Conservation (phyloP, 2,329 filamentous ascomycete genomes). For the Alternaria novae-zelandiae region DNA sequence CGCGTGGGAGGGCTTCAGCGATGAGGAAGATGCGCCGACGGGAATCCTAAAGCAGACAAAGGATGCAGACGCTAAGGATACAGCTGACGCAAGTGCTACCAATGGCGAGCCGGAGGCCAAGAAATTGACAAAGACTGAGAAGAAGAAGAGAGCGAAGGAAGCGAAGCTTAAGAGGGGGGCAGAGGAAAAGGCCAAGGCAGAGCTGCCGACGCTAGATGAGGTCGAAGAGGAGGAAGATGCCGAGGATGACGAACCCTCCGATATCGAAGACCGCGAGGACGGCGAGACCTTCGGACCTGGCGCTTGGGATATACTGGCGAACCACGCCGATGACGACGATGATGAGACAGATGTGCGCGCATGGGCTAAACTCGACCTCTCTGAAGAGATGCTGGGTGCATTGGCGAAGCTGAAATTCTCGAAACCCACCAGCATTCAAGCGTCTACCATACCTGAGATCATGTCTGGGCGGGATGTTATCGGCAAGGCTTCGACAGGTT, state of each 20-base stretch:
- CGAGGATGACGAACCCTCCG: conserved; percentile 28
- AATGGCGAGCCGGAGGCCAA: conserved; percentile 14
- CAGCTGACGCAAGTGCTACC: conserved; percentile 43
- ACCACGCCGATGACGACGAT: conserved; percentile 58
- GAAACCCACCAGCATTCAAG: conserved; percentile 83
- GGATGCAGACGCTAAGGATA: background rate
- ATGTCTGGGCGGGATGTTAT: conserved; percentile 86
- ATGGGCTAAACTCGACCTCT: conserved; percentile 79
- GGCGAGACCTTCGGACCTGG: conserved; percentile 41
- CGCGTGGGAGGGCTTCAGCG: conserved; percentile 39
- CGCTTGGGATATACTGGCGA: conserved; percentile 63
- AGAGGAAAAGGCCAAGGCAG: conserved; percentile 34
- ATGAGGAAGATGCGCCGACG: conserved; percentile 16
- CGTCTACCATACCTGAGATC: conserved; percentile 79
- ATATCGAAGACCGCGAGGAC: conserved; percentile 19
- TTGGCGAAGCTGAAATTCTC: conserved; percentile 81
- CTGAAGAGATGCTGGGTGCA: conserved; percentile 72
- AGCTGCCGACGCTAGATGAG: background rate
- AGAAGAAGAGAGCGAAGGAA: conserved; percentile 20
- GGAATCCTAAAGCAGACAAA: background rate
- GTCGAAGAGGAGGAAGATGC: conserved; percentile 17
- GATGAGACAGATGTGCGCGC: conserved; percentile 74
- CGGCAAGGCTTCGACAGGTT: conserved; percentile 94
- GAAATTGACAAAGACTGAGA: conserved; percentile 20
- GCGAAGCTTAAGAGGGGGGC: conserved; percentile 30